Evolutionary conservation across 768 basidiomycete genomes (phyloP), one percentile per base, ranked within the genome.

Genomic region (Mycena crocata): DNA sequence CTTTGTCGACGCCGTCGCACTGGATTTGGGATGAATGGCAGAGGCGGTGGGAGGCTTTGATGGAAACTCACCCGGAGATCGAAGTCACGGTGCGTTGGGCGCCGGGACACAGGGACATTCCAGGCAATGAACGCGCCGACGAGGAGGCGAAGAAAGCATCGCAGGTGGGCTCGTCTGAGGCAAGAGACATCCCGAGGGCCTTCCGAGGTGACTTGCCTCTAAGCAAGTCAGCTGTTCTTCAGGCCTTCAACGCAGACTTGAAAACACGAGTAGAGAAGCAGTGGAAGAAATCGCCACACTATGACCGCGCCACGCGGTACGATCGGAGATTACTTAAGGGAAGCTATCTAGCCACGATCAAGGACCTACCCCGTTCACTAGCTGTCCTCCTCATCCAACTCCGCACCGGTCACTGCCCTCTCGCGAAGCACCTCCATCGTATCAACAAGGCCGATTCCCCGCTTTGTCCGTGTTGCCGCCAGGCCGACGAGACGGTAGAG

Each of bases 301-400:
- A 44, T 19, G 24, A 3, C 19, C 8, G 5, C 23, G 21, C 12
- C n/a, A 46, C 14, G 7, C 45, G 14, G 23, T 46, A 23, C 23
- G 45, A 46, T 24, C 5, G 23, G 21, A n/a, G 24, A 12, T 14
- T 46, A 6, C 10, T 46, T 6, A 46, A 46, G 14, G 45, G 23
- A 6, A 23, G n/a, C 7, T 46, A 46, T 14, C 23, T 46, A 12
- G 14, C 19, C 19, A 14, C 6, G 12, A 24, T 24, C 8, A 26
- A 21, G 3, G 12, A 12, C 10, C 45, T 46, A 6, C 71, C 72
- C 0, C 46, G 69, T 2, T 23, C 42, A 8, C 68, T 74, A 21
- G 64, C 73, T 15, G 54, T 61, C 14, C 14, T 77, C 2, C 69
- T 80, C 21, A 57, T 76, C 28, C 66, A 73, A 52, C 62, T 73